Percentiles rank a stretch among this genome's conserved stretches.
These are phyloP conservation scores for Nicotiana tabacum DNA, from an alignment of 257 asterid genomes.

Conservation along the genomic window DNA sequence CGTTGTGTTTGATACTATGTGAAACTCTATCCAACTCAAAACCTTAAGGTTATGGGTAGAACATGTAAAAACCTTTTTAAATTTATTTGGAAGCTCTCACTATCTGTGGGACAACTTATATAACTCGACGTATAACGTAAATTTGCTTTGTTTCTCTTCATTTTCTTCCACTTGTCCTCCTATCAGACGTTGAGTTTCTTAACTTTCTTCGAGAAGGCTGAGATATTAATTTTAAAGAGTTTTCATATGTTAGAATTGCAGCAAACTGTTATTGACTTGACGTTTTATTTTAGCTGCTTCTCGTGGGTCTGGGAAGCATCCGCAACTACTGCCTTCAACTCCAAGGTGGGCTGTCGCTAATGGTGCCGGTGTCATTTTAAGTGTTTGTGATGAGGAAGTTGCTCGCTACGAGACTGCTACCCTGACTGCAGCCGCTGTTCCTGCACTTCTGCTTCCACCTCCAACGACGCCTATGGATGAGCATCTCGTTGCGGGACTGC, in stretches of 20 bases:
- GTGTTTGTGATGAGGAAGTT: conserved; percentile 98
- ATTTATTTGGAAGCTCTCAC: background rate
- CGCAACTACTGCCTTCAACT: conserved; percentile 91
- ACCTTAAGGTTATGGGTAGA: background rate
- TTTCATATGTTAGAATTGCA: background rate
- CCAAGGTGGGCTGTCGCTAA: conserved; percentile 99
- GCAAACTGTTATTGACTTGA: background rate
- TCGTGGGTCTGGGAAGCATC: conserved; percentile 99
- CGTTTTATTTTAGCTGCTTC: conserved; percentile 59
- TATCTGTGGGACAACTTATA: background rate
- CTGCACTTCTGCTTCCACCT: conserved; percentile 98
- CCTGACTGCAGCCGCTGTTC: conserved; percentile 96
- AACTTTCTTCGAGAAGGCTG: background rate
- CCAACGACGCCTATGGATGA: conserved; percentile 98
- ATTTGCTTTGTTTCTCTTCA: background rate
- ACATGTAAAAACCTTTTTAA: background rate
- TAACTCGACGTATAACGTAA: background rate
- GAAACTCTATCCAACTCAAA: background rate
- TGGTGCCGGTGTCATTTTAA: conserved; percentile 97
- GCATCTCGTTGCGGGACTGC: conserved; percentile 98
- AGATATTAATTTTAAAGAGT: background rate
- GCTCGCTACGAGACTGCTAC: conserved; percentile 95
- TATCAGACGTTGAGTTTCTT: background rate
- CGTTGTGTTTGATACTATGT: background rate
- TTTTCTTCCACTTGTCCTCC: conserved; percentile 4